Base-by-base conservation (phyloP, 2,329 filamentous ascomycete species). In the Colletotrichum sansevieriae region DNA sequence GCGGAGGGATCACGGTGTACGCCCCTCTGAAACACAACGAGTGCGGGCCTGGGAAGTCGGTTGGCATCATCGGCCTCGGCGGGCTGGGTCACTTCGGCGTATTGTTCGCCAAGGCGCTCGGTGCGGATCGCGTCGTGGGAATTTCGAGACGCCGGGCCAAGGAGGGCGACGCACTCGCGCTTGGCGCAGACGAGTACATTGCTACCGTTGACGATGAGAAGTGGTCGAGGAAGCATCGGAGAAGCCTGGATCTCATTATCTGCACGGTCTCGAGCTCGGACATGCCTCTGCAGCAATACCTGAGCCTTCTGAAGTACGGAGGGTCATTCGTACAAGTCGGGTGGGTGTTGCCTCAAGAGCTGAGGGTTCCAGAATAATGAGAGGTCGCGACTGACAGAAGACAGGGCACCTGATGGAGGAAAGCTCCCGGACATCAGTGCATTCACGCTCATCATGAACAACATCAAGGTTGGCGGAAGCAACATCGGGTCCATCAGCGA, bases 81-180 rank as follows among this genome's bases (percentile, higher is more conserved):
- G 90, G 91, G 1, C 77, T 93, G 1, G 91, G 91, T 0, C 90
- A 93, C 77, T 89, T 92, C 71, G 91, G 87, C 2, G 78, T 93
- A 12, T 78, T 92, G 51, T 92, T 88, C 74, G 91, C 91, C 1
- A 90, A 88, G 77, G 91, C 91, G 1, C 78, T 93, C 11, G 88
- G 87, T 13, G 87, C 87, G 18, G 87, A 91, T 63, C 83, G 84
- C 54, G 85, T 90, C 4, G 83, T 89, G 8, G 88, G 83, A 12
- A 88, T 90, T 72, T 89, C 86, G 9, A 83, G 88, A 33, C 83
- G 80, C 5, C 77, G 76, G 6, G 76, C 76, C 58, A 90, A 91
- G 81, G 82, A 80, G 62, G 82, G 80, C 0, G 88, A 91, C 72
- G 87, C 84, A 1, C 73, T 83, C 61, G 83, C 85, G 69, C 83